Evolutionary conservation across 345 rosid species (phyloP).

Genomic region (Diplotaxis tenuifolia): DNA sequence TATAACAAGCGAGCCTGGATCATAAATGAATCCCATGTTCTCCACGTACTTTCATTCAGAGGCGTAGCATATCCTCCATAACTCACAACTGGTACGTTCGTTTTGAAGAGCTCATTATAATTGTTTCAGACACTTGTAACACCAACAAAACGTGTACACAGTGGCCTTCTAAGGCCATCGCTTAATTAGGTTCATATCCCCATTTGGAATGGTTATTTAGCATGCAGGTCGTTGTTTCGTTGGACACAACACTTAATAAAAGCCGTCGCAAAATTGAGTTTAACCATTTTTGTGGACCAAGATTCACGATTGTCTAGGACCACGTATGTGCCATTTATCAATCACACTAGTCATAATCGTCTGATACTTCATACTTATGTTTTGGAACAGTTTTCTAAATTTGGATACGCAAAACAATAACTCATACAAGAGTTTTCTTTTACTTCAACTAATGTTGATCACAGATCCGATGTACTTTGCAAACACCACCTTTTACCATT

Average conservation of each 20-base stretch:
- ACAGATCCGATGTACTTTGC: neutral
- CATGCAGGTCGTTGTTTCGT: neutral
- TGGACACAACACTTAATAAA: neutral
- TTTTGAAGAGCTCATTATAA: neutral
- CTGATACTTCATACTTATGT: neutral
- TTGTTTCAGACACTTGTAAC: neutral
- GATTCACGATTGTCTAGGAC: neutral
- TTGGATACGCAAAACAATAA: neutral
- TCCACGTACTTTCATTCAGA: neutral
- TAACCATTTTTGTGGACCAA: neutral
- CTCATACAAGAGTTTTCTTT: neutral
- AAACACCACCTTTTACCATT: neutral
- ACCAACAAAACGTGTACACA: neutral
- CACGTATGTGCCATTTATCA: neutral
- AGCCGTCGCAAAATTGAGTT: neutral
- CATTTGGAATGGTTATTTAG: neutral
- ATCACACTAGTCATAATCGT: neutral
- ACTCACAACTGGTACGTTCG: neutral
- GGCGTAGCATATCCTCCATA: neutral
- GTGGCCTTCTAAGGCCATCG: neutral
- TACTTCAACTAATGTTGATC: neutral
- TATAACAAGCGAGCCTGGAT: neutral
- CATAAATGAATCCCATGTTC: neutral
- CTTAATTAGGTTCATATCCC: neutral
- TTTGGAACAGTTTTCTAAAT: neutral